Evolutionary conservation across 2,329 filamentous ascomycete species (phyloP).

Genomic region (Keithomyces neogunnii): DNA sequence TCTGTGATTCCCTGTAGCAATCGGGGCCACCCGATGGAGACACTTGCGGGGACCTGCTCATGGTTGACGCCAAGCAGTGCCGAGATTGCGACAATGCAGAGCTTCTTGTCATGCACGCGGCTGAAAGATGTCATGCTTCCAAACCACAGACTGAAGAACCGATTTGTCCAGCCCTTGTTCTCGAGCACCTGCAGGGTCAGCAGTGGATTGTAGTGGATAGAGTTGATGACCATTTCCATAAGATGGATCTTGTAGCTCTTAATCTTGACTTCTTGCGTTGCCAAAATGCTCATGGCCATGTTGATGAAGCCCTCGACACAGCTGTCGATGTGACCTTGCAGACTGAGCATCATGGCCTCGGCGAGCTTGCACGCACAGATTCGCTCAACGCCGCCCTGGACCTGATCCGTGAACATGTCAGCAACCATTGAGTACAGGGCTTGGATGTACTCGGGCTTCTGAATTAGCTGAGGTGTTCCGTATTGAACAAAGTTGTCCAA

Average conservation of each 20-base stretch:
- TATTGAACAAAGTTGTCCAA: slow-evolving; percentile 98
- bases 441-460: slow-evolving; percentile 79
- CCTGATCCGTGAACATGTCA: slow-evolving; percentile 87
- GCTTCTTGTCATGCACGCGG: slow-evolving; percentile 95
- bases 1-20: slow-evolving; percentile 80
- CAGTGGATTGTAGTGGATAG: slow-evolving; percentile 92
- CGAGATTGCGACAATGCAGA: slow-evolving; percentile 90
- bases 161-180: slow-evolving; percentile 88
- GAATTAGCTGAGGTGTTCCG: slow-evolving; percentile 68
- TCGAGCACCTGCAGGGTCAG: slow-evolving; percentile 84
- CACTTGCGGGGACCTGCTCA: slow-evolving; percentile 80
- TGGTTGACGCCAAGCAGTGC: slow-evolving; percentile 71
- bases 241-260: slow-evolving; percentile 93
- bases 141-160: slow-evolving; percentile 98
- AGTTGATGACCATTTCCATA: slow-evolving; percentile 98
- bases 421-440: slow-evolving; percentile 90
- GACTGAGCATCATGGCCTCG: slow-evolving; percentile 93
- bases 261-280: slow-evolving; percentile 67
- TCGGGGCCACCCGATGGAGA: slow-evolving; percentile 91
- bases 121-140: slow-evolving; percentile 89
- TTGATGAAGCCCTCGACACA: slow-evolving; percentile 83
- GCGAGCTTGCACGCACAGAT: slow-evolving; percentile 97
- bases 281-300: slow-evolving; percentile 79
- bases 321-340: slow-evolving; percentile 79
- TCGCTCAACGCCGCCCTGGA: slow-evolving; percentile 86